Base-by-base conservation (phyloP, 2,329 filamentous ascomycete genomes). In the Cordyceps cateniannulata region DNA sequence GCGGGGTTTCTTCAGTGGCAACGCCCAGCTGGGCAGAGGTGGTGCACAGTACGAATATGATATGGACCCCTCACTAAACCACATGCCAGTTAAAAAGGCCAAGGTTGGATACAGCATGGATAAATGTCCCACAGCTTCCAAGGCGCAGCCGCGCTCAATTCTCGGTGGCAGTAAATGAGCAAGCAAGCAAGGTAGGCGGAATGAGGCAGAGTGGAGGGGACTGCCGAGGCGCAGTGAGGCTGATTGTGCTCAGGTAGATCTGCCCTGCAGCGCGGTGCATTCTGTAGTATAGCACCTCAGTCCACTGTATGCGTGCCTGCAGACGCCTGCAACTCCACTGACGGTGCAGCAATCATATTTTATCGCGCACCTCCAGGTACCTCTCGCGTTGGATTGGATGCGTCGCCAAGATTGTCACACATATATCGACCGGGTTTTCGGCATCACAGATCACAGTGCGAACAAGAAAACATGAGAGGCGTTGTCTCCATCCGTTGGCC, bases 401-500 rank as follows among this genome's bases (percentile, higher is more conserved):
- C 20, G 25, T 12, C 44, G 32, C 54, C 54, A 27, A 57, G 40
- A 25, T 35, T 38, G 25, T 8, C 8, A 49, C 16, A 35, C 29
- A 48, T n/a, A 24, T 4, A 49, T 20, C 27, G 35, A 35, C 25
- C 56, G 45, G 55, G 14, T 29, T 29, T 42, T 58, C 55, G 55
- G 55, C 45, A n/a, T 44, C 32, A 59, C 47, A 51, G 47, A n/a
- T 44, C 47, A 59, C 47, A 51, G 56, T 59, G 56, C 56, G 56
- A 59, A 22, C 9, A 44, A 51, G 32, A 42, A 40, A 5, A 6
- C n/a, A n/a, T n/a, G n/a, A 9, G 22, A 25, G 3, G n/a, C 40
- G 18, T 22, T 55, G n/a, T 20, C n/a, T n/a, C n/a, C 24, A 18
- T 10, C 44, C 42, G 12, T 32, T 38, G 53, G 27, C 42, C 29